A percentile compares a stretch with the other conserved stretches of the same genome.
phyloP scores from a whole-genome alignment of 2,329 filamentous ascomycete species.

The Allantophomopsis cytisporea region DNA sequence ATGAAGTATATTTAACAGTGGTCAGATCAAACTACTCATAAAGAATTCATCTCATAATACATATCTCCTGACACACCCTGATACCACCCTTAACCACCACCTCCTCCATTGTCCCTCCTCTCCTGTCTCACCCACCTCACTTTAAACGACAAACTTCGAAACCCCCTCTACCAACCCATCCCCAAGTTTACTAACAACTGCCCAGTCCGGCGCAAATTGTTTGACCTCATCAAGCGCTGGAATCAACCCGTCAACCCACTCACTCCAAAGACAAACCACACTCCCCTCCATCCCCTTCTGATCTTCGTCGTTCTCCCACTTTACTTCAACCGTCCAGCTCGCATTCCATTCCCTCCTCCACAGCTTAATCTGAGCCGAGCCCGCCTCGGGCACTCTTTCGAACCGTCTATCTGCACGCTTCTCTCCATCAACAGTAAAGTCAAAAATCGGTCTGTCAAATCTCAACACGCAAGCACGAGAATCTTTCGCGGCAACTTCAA shows the following conservation, averaged over 20 bases:
- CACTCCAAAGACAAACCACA: conserved; percentile 76
- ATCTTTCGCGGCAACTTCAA: conserved; percentile 58
- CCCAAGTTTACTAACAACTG: conserved; percentile 57
- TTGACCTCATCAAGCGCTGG: conserved; percentile 73
- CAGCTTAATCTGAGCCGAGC: conserved; percentile 56
- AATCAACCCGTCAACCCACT: conserved; percentile 64
- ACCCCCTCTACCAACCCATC: conserved; percentile 74
- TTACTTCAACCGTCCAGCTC: conserved; percentile 58
- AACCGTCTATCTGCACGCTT: conserved; percentile 49
- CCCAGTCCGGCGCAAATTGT: conserved; percentile 70
- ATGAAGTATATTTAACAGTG: too few relatives aligned
- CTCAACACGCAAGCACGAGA: conserved; percentile 66
- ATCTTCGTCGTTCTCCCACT: conserved; percentile 34
- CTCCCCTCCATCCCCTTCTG: conserved; percentile 39
- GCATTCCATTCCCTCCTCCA: conserved; percentile 74
- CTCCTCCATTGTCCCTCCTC: too few relatives aligned
- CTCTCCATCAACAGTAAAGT: conserved; percentile 49
- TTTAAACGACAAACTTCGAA: conserved; percentile 36
- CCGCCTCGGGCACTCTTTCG: conserved; percentile 45
- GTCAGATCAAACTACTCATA: too few relatives aligned
- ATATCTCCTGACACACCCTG: too few relatives aligned
- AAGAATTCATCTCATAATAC: too few relatives aligned
- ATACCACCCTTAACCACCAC: too few relatives aligned
- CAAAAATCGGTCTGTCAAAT: conserved; percentile 54
- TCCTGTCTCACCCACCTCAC: neutral